These are phyloP conservation scores for Cyclaneusma minus DNA, from an alignment of 2,329 filamentous ascomycete genomes.

Conservation along the genomic window DNA sequence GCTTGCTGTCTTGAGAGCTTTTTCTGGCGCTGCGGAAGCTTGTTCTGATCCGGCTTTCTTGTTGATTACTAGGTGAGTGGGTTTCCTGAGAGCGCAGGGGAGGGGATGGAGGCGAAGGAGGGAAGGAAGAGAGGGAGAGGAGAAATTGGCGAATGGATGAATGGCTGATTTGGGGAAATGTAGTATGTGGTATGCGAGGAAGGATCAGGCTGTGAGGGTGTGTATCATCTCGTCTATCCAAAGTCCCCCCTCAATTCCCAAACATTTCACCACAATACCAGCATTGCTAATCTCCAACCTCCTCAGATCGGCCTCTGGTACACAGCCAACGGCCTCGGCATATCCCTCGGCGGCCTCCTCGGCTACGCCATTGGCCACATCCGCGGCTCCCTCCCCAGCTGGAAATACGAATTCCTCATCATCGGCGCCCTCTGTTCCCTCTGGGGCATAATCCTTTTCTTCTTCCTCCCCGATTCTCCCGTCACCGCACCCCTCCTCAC, in stretches of 20 bases:
- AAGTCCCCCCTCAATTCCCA: no score
- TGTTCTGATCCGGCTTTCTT: conserved; percentile 39
- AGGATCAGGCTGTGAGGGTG: no score
- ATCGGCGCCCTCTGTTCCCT: conserved; percentile 30
- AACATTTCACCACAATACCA: no score
- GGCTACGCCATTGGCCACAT: conserved; percentile 48
- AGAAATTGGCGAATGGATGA: no score
- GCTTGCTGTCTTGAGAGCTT: conserved; percentile 32
- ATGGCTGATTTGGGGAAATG: no score
- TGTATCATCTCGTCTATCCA: no score
- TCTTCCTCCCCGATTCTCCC: conserved; percentile 7
- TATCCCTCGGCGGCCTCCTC: conserved; percentile 39
- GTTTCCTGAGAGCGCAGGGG: neutral
- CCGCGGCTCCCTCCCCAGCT: conserved; percentile 36
- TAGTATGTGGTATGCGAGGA: no score
- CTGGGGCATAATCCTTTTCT: conserved; percentile 21
- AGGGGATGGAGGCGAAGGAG: no score
- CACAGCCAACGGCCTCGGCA: conserved; percentile 41
- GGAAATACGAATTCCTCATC: conserved; percentile 46
- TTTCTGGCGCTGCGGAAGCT: conserved; percentile 39
- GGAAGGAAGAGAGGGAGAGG: no score
- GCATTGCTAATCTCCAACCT: no score
- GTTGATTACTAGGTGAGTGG: conserved; percentile 36
- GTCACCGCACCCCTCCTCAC: conserved; percentile 29
- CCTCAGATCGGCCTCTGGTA: conserved; percentile 41